Base-by-base conservation (phyloP, 495 filamentous ascomycete species). In the Aspergillus diversus region DNA sequence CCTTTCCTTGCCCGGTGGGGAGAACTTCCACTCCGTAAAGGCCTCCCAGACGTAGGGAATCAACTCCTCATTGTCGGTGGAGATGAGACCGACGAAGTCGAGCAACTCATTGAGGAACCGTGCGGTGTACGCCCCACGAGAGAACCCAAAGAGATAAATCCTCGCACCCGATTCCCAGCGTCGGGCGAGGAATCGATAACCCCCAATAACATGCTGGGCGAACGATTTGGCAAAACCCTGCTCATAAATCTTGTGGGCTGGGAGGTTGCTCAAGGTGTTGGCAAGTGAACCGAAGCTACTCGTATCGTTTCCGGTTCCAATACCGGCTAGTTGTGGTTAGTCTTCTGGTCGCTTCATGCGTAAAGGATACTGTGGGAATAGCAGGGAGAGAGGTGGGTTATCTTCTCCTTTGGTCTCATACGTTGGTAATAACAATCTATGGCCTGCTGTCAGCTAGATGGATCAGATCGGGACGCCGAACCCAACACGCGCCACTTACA, bases 121-220 rank as follows among this genome's bases (percentile, higher is more conserved):
- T 3, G 79, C 80, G 1, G 80, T 83, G 65, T 79, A 83, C 12
- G 81, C 81, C 16, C 81, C 80, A 33, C 81, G 76, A 3, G 75
- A 77, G 60, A 83, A 82, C 34, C 81, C 80, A 57, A 83, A 81
- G 63, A 83, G 74, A 62, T 81, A 81, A 52, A 83, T 81, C 39
- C 70, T 69, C 34, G 79, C 71, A 5, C 74, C 80, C 31, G 66
- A 59, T 5, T 62, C 50, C 60, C 75, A 77, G 59, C 78, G 80
- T 15, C 80, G 71, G 68, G 80, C 80, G 33, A 83, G 55, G 64
- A 83, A 83, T 13, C 71, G 68, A 55, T 83, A 83, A 4, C 81
- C 80, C 37, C 71, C 70, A 52, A 81, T 75, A 7, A 83, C 79
- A 55, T 83, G 80, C 6, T 71, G 61, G 47, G 76, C 75, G 55